These are phyloP conservation scores for Cystobasidium sp. DNA, from an alignment of 1,284 basidiomycete genomes.

Conservation along the genomic window DNA sequence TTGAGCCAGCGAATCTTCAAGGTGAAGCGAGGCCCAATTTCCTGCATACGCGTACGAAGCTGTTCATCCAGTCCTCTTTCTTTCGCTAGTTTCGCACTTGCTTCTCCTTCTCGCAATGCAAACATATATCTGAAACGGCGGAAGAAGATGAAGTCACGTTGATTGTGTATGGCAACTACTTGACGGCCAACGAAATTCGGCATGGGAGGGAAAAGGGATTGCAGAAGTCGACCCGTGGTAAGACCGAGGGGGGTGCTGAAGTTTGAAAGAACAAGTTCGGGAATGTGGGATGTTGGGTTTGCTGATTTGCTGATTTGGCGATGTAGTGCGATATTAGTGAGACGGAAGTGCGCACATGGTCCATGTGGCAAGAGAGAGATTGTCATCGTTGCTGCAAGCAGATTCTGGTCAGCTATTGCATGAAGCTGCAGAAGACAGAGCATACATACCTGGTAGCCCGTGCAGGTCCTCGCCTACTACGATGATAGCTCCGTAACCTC, in stretches of 20 bases:
- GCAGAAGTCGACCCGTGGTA: slow-evolving; percentile 89
- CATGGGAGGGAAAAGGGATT: slow-evolving; percentile 90
- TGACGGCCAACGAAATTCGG: slow-evolving; percentile 96
- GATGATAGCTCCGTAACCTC: slow-evolving; percentile 84
- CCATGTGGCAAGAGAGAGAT: slow-evolving; percentile 87
- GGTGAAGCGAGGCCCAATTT: slow-evolving; percentile 97
- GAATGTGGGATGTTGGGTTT: slow-evolving; percentile 86
- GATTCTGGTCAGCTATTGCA: not conserved
- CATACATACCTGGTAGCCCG: slow-evolving; percentile 73
- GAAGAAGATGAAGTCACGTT: slow-evolving; percentile 98
- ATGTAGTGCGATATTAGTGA: slow-evolving; percentile 84
- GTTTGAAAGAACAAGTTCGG: slow-evolving; percentile 93
- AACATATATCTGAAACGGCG: slow-evolving; percentile 63
- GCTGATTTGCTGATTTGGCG: slow-evolving; percentile 90
- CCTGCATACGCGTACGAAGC: slow-evolving; percentile 85
- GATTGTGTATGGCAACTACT: slow-evolving; percentile 96
- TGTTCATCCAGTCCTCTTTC: slow-evolving; percentile 50
- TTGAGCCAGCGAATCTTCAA: slow-evolving; percentile 88
- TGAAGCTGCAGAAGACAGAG: slow-evolving; percentile 11
- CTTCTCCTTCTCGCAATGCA: slow-evolving; percentile 49
- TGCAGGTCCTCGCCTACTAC: slow-evolving; percentile 90
- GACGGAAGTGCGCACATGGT: slow-evolving; percentile 94
- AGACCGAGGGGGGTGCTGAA: slow-evolving; percentile 94
- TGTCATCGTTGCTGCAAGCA: slow-evolving; percentile 80
- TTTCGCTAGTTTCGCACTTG: slow-evolving; percentile 42